Evolutionary conservation across 2,329 filamentous ascomycete species (phyloP).

Genomic region (Blastomyces silverae): DNA sequence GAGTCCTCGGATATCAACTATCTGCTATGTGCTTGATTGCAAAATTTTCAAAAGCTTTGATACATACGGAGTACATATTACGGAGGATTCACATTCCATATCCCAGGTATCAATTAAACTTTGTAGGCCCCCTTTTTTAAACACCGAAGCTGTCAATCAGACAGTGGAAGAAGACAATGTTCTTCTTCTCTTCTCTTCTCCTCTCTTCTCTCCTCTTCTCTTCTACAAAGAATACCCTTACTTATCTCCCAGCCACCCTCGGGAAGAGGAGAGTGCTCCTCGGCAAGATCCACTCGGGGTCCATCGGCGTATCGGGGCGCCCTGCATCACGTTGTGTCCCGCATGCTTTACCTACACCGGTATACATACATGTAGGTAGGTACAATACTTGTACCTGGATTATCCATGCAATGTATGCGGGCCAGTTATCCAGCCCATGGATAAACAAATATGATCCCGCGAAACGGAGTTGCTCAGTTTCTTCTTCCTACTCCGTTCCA

Average conservation of each 20-base stretch:
- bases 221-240: not conserved
- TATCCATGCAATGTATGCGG: not conserved
- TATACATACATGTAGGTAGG: not conserved
- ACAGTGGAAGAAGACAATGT: too few relatives aligned
- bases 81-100: too few relatives aligned
- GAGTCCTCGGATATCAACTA: not conserved
- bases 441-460: not conserved
- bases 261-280: not conserved
- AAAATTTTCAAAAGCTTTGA: too few relatives aligned
- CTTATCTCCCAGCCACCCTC: not conserved
- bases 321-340: constrained; percentile 3
- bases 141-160: too few relatives aligned
- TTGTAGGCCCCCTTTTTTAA: too few relatives aligned
- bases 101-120: too few relatives aligned
- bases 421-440: not conserved
- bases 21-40: not conserved
- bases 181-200: too few relatives aligned
- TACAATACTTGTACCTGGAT: not conserved
- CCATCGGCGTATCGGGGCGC: not conserved
- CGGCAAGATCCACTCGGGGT: not conserved
- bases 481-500: not conserved
- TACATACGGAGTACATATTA: too few relatives aligned
- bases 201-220: too few relatives aligned
- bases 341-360: not conserved
- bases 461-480: not conserved